Evolutionary conservation across 352 stramenopile genomes (phyloP), one percentile per base, ranked within the genome.

Genomic region (Blastocystis sp.): DNA sequence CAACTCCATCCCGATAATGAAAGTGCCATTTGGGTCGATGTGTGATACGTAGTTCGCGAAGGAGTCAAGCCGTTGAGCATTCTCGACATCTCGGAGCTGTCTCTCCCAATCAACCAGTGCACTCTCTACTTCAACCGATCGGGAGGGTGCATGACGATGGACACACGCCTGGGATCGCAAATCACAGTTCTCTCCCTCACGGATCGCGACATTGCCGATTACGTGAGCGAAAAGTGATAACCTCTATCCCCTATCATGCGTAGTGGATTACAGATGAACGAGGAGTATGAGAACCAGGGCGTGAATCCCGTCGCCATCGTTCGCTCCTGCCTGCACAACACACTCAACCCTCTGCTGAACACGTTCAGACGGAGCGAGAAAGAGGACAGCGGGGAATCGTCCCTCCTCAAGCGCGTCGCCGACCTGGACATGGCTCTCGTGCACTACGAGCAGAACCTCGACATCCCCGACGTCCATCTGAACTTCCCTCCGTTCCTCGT

Each of bases 381-480:
- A 16, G 31, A 70, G 24, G 74, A 61, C 1, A 39, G 62, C 35
- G 35, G 59, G 29, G 74, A 85, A 41, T 67, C 71, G 33, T 63
- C 74, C 4, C 33, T 89, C 41, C 26, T 89, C 19, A 91, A 91
- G 69, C 67, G 71, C n/a, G 51, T 98, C 92, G 97, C 96, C 76
- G 96, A 98, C 90, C 92, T 98, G 29, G 96, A 98, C 88, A 92
- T 98, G 26, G 95, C 95, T 12, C 90, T 98, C 85, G 92, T 97
- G 45, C 95, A 97, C 80, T 98, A 96, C 91, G 94, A 98, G 90
- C 95, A 97, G 82, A 96, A 97, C 80, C 94, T 97, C 82, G 95
- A 97, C 90, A 98, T 98, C 77, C 95, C 96, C 0, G 94, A 96
- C 66, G 95, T 98, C 62, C 94, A 94, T 62, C 90, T 98, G 29